Conservation (phyloP, 2,329 filamentous ascomycete species). For the Zymoseptoria crescenta region DNA sequence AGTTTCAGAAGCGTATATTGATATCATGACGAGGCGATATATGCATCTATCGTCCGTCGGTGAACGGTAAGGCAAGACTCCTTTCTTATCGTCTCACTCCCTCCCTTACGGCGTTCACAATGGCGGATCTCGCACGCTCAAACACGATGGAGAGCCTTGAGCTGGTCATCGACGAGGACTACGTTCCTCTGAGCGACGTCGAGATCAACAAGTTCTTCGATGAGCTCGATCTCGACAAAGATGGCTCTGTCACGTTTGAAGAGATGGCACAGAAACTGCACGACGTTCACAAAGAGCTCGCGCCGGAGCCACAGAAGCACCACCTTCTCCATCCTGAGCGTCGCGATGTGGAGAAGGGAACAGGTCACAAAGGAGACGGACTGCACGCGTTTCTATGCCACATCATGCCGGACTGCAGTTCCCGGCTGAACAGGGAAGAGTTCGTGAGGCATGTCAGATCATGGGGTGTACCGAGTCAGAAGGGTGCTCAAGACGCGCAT, state of each 20-base stretch:
- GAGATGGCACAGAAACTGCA: slow-evolving; percentile 49
- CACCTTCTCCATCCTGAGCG: slow-evolving; percentile 34
- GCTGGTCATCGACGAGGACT: slow-evolving; percentile 10
- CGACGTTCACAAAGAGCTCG: slow-evolving; percentile 45
- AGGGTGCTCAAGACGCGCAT: slow-evolving; percentile 47
- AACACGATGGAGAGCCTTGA: slow-evolving; percentile 8
- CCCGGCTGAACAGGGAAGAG: slow-evolving; percentile 39
- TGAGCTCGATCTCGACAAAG: slow-evolving; percentile 45
- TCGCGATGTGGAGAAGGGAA: slow-evolving; percentile 22
- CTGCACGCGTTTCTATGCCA: slow-evolving; percentile 47
- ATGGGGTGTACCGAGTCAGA: slow-evolving; percentile 50
- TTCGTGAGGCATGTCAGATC: slow-evolving; percentile 52
- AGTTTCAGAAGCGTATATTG: background rate
- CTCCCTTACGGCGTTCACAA: background rate
- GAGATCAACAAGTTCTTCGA: slow-evolving; percentile 48
- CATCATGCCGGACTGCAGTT: slow-evolving; percentile 37
- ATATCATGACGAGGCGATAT: background rate
- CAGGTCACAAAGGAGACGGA: slow-evolving; percentile 18
- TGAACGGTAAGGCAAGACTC: background rate
- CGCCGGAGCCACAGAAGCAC: slow-evolving; percentile 40
- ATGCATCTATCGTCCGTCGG: background rate
- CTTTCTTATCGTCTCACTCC: background rate
- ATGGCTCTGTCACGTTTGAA: slow-evolving; percentile 46
- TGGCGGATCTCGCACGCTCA: background rate
- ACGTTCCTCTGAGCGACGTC: slow-evolving; percentile 33